Base-by-base conservation (phyloP, 2,329 filamentous ascomycete species). In the Aspergillus cejpii region DNA sequence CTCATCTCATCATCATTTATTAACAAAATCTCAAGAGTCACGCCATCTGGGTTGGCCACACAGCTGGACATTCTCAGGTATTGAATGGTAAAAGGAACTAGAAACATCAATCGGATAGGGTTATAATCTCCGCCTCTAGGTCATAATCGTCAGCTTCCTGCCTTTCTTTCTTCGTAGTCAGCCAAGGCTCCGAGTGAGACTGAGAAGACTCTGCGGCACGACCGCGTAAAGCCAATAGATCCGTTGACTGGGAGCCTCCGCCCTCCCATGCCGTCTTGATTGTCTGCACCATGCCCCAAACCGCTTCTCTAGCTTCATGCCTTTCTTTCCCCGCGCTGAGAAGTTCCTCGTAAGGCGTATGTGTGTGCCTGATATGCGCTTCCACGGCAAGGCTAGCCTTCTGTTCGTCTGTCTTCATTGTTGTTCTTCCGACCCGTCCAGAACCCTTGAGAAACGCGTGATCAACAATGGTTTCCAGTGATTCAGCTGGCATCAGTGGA, bases 361-460 rank as follows among this genome's bases (percentile, higher is more conserved):
- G 65, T 3, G 52, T 57, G 51, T 73, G 69, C 19, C 70, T 57
- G 43, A 73, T 67, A 56, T 72, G 66, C 23, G 70, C 69, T 43
- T 70, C 63, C 10, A 71, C 68, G 1, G 69, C 69, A 29, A 72
- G 44, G 2, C 52, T 44, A 1, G 62, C 65, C 39, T 69, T 69
- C 2, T 49, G 48, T 19, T 65, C 50, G 6, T 71, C 66, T 0
- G 58, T 56, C 3, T 51, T 52, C 6, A 41, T 62, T n/a, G 55
- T 45, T 1, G 58, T 62, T 1, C 68, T 61, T 1, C 69, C 70
- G 0, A 73, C 67, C 11, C 68, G 60, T 8, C 67, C 62, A 0
- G 67, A 69, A 1, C 64, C 62, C 37, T 67, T 68, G n/a, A 63
- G 50, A 39, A 70, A 71, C 1, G 69, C 63, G 49, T 70, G 66